Conservation (phyloP, 768 basidiomycete genomes). For the Leucocoprinus sp. region DNA sequence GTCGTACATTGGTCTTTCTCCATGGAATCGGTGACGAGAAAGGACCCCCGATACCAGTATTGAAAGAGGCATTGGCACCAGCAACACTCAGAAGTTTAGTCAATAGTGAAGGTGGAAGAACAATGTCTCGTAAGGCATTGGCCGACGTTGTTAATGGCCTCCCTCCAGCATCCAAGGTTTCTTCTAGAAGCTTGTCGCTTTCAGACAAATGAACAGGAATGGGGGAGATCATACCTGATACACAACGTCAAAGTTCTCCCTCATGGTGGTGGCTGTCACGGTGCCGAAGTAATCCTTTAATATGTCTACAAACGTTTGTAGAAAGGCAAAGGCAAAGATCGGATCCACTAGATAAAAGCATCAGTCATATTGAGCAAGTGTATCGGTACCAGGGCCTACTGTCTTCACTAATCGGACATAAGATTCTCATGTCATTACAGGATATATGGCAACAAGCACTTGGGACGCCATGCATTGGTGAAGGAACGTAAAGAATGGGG, state of each 20-base stretch:
- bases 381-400: constrained; percentile 41
- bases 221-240: constrained; percentile 59
- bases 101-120: constrained; percentile 83
- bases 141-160: constrained; percentile 88
- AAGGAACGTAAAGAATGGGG: constrained; percentile 62
- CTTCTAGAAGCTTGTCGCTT: constrained; percentile 68
- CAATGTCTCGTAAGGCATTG: constrained; percentile 87
- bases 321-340: constrained; percentile 80
- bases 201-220: constrained; percentile 3
- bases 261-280: constrained; percentile 70
- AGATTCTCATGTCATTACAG: constrained; percentile 64
- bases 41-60: constrained; percentile 39
- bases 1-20: constrained; percentile 76
- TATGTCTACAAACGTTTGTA: constrained; percentile 79
- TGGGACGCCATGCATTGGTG: constrained; percentile 38
- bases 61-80: constrained; percentile 40
- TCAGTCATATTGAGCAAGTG: constrained; percentile 6
- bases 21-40: constrained; percentile 93
- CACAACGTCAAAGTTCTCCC: constrained; percentile 91
- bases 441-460: constrained; percentile 81
- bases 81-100: constrained; percentile 56
- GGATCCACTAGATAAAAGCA: constrained; percentile 62
- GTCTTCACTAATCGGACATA: constrained; percentile 80
- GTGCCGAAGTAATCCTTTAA: constrained; percentile 82
- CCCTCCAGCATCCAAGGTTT: constrained; percentile 90